A percentile compares a stretch with the other conserved stretches of the same genome.
Conservation (phyloP, 768 basidiomycete genomes). For the Cubamyces sp. region DNA sequence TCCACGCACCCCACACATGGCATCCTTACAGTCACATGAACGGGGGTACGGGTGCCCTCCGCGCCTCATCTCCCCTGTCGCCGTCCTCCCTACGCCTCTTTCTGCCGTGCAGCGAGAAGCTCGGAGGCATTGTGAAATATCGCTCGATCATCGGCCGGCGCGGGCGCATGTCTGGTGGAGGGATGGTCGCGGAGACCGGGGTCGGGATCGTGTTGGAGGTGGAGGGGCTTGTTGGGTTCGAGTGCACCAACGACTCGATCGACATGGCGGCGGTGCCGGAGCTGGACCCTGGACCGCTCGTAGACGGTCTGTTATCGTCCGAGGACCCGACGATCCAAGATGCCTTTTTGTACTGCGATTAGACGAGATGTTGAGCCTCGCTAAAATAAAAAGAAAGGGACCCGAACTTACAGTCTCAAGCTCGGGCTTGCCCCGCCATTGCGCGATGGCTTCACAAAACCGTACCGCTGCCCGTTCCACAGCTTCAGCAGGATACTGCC, state of each 20-base stretch:
- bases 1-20: background rate
- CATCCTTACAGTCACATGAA: background rate
- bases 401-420: conserved; percentile 63
- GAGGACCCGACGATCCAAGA: conserved; percentile 39
- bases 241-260: conserved; percentile 70
- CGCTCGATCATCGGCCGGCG: conserved; percentile 43
- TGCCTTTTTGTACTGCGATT: conserved; percentile 36
- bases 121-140: conserved; percentile 38
- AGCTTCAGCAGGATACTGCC: conserved; percentile 81
- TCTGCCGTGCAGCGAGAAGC: conserved; percentile 26
- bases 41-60: conserved; percentile 17
- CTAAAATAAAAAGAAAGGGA: background rate
- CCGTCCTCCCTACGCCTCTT: conserved; percentile 30
- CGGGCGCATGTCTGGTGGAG: conserved; percentile 22
- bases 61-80: conserved; percentile 30
- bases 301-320: conserved; percentile 59
- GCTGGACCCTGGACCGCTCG: conserved; percentile 17
- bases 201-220: conserved; percentile 22
- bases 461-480: conserved; percentile 77
- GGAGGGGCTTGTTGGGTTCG: conserved; percentile 64
- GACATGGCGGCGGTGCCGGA: conserved; percentile 49
- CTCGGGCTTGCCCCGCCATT: conserved; percentile 86
- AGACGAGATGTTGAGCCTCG: background rate
- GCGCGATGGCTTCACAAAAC: conserved; percentile 81
- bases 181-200: conserved; percentile 8